These are phyloP conservation scores for Chrysanthemum makinoi DNA, from an alignment of 129 eudicot genomes.

Conservation along the genomic window DNA sequence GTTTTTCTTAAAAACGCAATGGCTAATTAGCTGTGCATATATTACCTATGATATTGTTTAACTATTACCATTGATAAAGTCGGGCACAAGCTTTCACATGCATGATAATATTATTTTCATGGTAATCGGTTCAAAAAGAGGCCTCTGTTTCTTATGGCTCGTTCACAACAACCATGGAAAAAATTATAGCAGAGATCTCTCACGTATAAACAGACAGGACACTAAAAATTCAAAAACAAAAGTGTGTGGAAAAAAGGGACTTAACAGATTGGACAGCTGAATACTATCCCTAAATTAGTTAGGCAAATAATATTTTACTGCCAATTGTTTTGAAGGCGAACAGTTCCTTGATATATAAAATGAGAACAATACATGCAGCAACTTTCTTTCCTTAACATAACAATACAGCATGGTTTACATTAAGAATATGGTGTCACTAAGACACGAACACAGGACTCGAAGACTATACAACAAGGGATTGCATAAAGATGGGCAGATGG, in stretches of 20 bases:
- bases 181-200: not conserved
- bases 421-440: too few relatives aligned
- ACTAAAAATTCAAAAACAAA: not conserved
- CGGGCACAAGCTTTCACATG: not conserved
- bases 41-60: not conserved
- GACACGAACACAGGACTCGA: too few relatives aligned
- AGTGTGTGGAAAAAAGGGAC: not conserved
- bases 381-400: too few relatives aligned
- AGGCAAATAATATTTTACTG: not conserved
- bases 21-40: not conserved
- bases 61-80: not conserved
- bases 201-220: not conserved
- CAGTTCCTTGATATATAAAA: too few relatives aligned
- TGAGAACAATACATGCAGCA: too few relatives aligned
- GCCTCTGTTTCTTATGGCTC: not conserved
- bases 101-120: not conserved
- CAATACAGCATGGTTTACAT: too few relatives aligned
- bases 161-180: not conserved
- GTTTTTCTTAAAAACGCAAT: not conserved
- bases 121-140: not conserved
- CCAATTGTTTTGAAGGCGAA: too few relatives aligned
- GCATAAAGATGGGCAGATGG: too few relatives aligned
- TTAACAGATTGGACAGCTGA: not conserved
- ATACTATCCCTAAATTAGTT: not conserved
- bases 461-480: too few relatives aligned